phyloP scores from a whole-genome alignment of 305 asterid species.

The Galium porrigens region DNA sequence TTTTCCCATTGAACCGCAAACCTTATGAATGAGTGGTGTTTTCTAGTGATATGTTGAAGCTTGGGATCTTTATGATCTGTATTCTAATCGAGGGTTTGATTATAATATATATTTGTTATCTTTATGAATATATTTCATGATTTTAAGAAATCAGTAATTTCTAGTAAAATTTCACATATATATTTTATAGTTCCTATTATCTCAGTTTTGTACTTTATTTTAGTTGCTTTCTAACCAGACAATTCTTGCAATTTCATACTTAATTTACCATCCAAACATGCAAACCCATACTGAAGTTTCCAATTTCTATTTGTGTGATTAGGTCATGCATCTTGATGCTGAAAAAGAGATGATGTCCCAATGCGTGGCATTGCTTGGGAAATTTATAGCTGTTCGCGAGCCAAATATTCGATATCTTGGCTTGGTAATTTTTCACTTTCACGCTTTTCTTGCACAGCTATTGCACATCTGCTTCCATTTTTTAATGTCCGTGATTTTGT shows the following conservation, averaged over 20 bases:
- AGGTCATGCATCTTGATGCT: conserved; percentile 99
- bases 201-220: neutral
- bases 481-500: conserved; percentile 11
- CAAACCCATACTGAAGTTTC: neutral
- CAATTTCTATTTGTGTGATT: neutral
- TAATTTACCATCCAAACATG: neutral
- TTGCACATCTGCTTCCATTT: neutral
- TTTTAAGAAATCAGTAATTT: neutral
- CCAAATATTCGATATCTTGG: conserved; percentile 99
- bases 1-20: neutral
- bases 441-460: conserved; percentile 3
- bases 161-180: neutral
- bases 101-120: too few relatives aligned
- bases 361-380: conserved; percentile 97
- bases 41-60: neutral
- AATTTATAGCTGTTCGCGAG: conserved; percentile 96
- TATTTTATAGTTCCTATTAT: neutral
- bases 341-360: conserved; percentile 99
- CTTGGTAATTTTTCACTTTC: conserved; percentile 44
- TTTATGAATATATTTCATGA: neutral
- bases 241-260: neutral
- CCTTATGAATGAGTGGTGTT: neutral
- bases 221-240: neutral
- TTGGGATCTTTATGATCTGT: neutral
- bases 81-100: neutral